Evolutionary conservation across 139 green algal species (phyloP).

Genomic region (Auxenochlorella pyrenoidosa): DNA sequence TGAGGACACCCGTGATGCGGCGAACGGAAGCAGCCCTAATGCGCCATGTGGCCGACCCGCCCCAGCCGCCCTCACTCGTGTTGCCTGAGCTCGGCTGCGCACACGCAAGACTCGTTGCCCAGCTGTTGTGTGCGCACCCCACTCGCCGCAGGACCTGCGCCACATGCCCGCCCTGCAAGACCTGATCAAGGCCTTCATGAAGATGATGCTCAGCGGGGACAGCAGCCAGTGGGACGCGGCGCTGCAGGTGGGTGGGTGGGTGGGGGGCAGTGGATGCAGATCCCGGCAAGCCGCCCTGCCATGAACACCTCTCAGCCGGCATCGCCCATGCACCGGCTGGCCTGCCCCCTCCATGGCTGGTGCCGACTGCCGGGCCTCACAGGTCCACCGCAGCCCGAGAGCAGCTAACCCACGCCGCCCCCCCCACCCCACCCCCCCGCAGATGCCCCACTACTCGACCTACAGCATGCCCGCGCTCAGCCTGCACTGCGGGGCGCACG

Average conservation of each 20-base stretch:
- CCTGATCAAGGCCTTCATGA: conserved; percentile 44
- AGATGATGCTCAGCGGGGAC: conserved; percentile 68
- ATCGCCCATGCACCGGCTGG: no score
- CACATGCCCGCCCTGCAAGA: conserved; percentile 71
- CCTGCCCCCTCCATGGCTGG: not conserved
- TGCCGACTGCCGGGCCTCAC: no score
- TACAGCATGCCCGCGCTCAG: conserved; percentile 88
- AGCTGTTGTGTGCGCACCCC: no score
- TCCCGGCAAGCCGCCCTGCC: not conserved
- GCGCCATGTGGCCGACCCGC: no score
- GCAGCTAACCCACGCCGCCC: not conserved
- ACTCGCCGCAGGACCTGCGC: conserved; percentile 46
- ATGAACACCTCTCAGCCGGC: not conserved
- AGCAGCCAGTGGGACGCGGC: conserved; percentile 85
- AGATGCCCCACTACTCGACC: conserved; percentile 91
- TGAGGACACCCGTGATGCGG: no score
- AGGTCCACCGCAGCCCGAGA: no score
- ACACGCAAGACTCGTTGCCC: no score
- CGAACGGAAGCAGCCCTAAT: no score
- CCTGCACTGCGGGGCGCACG: conserved; percentile 65
- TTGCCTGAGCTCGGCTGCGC: no score
- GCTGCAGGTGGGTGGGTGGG: conserved; percentile 13
- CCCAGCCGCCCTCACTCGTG: no score
- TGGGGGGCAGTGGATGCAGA: no score
- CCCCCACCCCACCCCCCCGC: conserved; percentile 22